These are phyloP conservation scores for Diaporthe humulicola DNA, from an alignment of 2,329 filamentous ascomycete genomes.

Conservation along the genomic window DNA sequence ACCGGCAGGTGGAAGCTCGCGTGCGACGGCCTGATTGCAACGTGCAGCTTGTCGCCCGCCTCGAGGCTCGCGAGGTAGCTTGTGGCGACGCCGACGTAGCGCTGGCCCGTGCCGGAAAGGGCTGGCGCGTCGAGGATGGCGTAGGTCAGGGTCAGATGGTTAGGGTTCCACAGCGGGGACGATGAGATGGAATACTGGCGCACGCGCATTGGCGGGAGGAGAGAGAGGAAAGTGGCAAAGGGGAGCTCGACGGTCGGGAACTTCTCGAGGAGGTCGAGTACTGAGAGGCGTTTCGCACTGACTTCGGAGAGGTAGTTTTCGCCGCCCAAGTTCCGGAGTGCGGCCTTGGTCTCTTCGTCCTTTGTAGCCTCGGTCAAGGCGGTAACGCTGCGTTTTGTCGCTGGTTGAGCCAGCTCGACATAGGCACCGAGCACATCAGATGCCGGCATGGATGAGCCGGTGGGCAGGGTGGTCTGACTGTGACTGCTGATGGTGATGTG, in stretches of 20 bases:
- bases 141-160: constrained; percentile 74
- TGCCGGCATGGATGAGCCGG: constrained; percentile 69
- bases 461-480: constrained; percentile 65
- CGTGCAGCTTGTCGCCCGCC: constrained; percentile 57
- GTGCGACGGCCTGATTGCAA: constrained; percentile 63
- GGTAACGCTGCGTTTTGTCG: constrained; percentile 67
- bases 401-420: constrained; percentile 78
- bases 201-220: constrained; percentile 72
- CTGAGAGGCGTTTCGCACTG: constrained; percentile 63
- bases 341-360: constrained; percentile 56
- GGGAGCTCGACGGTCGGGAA: constrained; percentile 66
- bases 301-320: constrained; percentile 56
- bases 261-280: constrained; percentile 73
- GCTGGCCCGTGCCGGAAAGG: constrained; percentile 59
- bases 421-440: constrained; percentile 76
- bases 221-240: constrained; percentile 70
- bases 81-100: constrained; percentile 69
- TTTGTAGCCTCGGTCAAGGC: constrained; percentile 62
- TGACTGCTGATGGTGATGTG: constrained; percentile 69
- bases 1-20: constrained; percentile 62
- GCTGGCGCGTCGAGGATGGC: constrained; percentile 72
- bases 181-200: constrained; percentile 76
- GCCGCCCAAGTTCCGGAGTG: constrained; percentile 54
- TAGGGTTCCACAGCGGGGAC: constrained; percentile 71
- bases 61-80: constrained; percentile 68